A percentile compares a stretch with the other conserved stretches of the same genome.
phyloP scores from a whole-genome alignment of 345 rosid genomes.

The Arabidopsis suecica region DNA sequence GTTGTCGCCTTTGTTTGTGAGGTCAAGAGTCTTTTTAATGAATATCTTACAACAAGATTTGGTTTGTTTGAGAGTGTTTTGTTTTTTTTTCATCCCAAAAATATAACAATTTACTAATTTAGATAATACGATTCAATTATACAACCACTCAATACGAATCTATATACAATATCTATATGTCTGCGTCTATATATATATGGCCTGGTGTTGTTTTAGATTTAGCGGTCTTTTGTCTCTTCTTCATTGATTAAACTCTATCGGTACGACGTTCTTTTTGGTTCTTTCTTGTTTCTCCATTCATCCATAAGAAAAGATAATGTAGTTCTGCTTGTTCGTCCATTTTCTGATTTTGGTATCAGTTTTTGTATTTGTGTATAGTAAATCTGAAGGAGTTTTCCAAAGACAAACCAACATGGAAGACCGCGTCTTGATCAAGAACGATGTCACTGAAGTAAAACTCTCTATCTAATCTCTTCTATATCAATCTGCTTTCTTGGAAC shows the following conservation, averaged over 20 bases:
- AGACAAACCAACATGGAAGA: slow-evolving; percentile 35
- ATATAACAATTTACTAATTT: neutral
- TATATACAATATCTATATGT: slow-evolving; percentile 2
- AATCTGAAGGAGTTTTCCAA: slow-evolving; percentile 1
- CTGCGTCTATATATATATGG: neutral
- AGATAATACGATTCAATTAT: slow-evolving; percentile 1
- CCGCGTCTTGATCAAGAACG: slow-evolving; percentile 37
- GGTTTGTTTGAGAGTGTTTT: neutral
- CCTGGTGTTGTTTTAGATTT: slow-evolving; percentile 22
- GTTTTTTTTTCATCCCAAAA: neutral
- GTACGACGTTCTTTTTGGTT: slow-evolving; percentile 4
- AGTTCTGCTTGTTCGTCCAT: neutral
- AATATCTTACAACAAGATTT: neutral
- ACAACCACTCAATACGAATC: slow-evolving; percentile 38
- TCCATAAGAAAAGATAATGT: neutral
- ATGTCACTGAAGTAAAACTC: slow-evolving; percentile 45
- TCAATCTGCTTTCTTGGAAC: neutral
- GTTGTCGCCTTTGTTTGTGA: neutral
- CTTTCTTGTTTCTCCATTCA: neutral
- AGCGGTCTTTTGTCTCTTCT: slow-evolving; percentile 24
- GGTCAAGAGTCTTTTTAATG: neutral
- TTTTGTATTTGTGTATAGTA: neutral
- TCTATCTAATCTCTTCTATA: neutral
- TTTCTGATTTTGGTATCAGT: neutral
- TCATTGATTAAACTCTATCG: neutral